phyloP scores from a whole-genome alignment of 257 asterid species.

The Coffea canephora region DNA sequence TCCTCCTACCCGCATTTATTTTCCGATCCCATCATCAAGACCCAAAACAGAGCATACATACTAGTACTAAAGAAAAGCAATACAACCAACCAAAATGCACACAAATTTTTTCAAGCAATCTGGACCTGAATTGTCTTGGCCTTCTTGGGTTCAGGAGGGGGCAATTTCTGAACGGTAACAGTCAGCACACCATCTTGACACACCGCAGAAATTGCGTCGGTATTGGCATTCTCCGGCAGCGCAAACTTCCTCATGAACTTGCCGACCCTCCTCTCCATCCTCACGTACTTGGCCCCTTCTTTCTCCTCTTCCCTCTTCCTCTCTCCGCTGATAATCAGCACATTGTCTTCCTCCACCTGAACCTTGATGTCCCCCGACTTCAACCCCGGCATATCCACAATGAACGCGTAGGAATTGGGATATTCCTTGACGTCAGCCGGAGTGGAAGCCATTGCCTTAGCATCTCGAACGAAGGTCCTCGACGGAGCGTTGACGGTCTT shows the following conservation, averaged over 20 bases:
- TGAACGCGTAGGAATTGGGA: constrained; percentile 48
- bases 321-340: constrained; percentile 59
- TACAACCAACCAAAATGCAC: too few relatives aligned
- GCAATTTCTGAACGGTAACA: constrained; percentile 64
- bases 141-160: constrained; percentile 89
- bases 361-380: constrained; percentile 69
- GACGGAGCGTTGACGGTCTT: constrained; percentile 44
- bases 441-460: constrained; percentile 74
- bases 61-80: too few relatives aligned
- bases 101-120: constrained; percentile 32
- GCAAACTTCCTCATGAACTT: constrained; percentile 75
- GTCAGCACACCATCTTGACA: constrained; percentile 79
- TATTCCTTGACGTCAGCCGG: constrained; percentile 74
- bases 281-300: constrained; percentile 48
- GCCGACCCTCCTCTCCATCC: constrained; percentile 76
- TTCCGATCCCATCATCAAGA: too few relatives aligned
- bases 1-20: background rate
- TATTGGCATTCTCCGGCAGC: constrained; percentile 74
- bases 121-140: constrained; percentile 69
- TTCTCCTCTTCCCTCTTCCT: constrained; percentile 57
- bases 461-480: constrained; percentile 61
- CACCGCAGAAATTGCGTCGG: constrained; percentile 54
- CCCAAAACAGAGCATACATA: background rate
- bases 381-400: constrained; percentile 79
- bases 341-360: constrained; percentile 67